Evolutionary conservation across 768 basidiomycete genomes (phyloP), one percentile per base, ranked within the genome.

Genomic region (Boletus rufocinnamomeus): DNA sequence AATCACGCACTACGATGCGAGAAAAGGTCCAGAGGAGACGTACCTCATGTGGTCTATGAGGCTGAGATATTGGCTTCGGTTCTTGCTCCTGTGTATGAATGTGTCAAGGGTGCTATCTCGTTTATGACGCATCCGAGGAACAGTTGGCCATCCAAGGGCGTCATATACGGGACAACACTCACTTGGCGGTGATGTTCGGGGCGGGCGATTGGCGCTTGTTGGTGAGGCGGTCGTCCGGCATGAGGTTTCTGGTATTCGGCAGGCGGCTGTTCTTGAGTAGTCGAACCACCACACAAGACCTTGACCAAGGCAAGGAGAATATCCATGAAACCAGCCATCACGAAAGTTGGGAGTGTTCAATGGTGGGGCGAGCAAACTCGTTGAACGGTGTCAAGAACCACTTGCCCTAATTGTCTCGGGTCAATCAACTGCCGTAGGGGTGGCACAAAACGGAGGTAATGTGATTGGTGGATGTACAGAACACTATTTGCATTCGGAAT

Each of bases 291-390:
- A 30, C 73, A 74, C 41, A 73, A 34, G 19, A 52, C 43, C 4
- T 49, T 65, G 10, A 56, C 68, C 21, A 73, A 45, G 35, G 65
- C 55, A 34, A 62, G 68, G 17, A 73, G 50, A 40, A 73, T 44
- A 37, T 74, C 68, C 62, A 68, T 56, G 1, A 73, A 59, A 3
- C 68, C 58, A 47, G 51, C 61, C 69, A 68, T 72, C 46, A n/a
- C 38, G 43, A 13, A 27, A 17, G 4, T 44, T 21, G 32, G 13
- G 28, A 6, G 21, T 11, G 25, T 35, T 47, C n/a, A 14, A 32
- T 23, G 45, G 23, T 23, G 23, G 27, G n/a, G 25, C 17, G 32
- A 37, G n/a, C 23, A 21, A 44, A 25, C 30, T 34, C 16, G n/a
- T n/a, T n/a, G n/a, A 8, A 47, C 16, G 4, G 11, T 6, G 47